Base-by-base conservation (phyloP, 768 basidiomycete genomes). In the Phanerochaete sordida region DNA sequence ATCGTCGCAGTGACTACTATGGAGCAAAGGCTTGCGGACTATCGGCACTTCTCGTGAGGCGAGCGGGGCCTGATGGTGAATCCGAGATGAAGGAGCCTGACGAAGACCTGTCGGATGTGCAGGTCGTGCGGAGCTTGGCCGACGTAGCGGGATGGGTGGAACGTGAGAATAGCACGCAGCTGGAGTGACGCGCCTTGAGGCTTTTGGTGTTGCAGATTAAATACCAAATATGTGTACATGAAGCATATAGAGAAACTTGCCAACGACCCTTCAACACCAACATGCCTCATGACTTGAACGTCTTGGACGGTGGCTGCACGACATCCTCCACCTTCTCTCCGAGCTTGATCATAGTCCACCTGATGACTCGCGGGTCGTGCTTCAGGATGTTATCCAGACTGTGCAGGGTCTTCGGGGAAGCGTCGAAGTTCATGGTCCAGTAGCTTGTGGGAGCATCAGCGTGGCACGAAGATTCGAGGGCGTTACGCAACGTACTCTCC, bases 381-480 rank as follows among this genome's bases (percentile, higher is more conserved):
- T 88, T 84, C 72, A 95, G 81, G 58, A 88, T 77, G 9, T 76
- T 73, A 64, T 85, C 84, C n/a, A 96, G 77, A 0, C 81, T 76
- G 6, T 77, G 76, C 51, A 95, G 77, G 0, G 84, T 86, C 39
- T 77, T 77, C 12, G 93, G 93, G 9, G 89, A 88, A 3, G 91
- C 84, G 77, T 96, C 94, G 71, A 95, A 96, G 69, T 92, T 84
- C 78, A 96, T 83, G 3, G 89, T 87, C 92, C 92, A 95, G 71
- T 94, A 94, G 66, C 93, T 95, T 65, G 49, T 2, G 24, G 12
- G 33, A 4, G 4, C 11, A 4, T 43, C 8, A 43, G 39, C 11
- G 19, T 4, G 19, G 39, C 11, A 15, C 24, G 31, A 3, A 31
- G 37, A 11, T 23, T 31, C 8, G 28, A 53, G 19, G 12, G 51